phyloP scores from a whole-genome alignment of 75 land plant genomes.

The Pseudotsuga menziesii region DNA sequence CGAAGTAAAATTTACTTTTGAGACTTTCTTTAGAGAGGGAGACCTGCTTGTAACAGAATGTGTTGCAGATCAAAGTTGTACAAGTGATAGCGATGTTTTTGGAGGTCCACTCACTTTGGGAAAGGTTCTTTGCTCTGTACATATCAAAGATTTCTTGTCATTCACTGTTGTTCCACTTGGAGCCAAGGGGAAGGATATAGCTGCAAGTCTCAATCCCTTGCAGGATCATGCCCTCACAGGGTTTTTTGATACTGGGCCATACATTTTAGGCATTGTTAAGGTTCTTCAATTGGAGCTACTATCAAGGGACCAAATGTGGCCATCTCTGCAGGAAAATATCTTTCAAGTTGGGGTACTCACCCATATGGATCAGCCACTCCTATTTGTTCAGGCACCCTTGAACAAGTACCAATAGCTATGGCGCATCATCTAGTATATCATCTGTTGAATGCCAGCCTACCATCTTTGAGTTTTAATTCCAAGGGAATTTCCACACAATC shows the following conservation, averaged over 20 bases:
- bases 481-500: constrained; percentile 26
- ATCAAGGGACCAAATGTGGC: constrained; percentile 41
- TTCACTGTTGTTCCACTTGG: too few species aligned
- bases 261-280: constrained; percentile 50
- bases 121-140: too few species aligned
- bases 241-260: constrained; percentile 50
- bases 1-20: too few species aligned
- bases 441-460: background rate
- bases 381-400: constrained; percentile 54
- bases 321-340: constrained; percentile 58
- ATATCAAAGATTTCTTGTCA: too few species aligned
- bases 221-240: constrained; percentile 55
- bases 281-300: constrained; percentile 55
- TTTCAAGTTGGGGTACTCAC: constrained; percentile 28
- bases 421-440: constrained; percentile 7
- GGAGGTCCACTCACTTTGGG: too few species aligned
- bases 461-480: background rate
- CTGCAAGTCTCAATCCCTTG: too few species aligned
- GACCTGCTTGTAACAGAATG: too few species aligned
- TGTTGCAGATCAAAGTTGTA: too few species aligned
- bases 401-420: constrained; percentile 25
- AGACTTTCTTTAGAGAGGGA: too few species aligned
- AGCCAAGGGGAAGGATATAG: too few species aligned
- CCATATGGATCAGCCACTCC: background rate
- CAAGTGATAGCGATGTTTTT: too few species aligned